phyloP scores from a whole-genome alignment of 257 asterid species.

The Phtheirospermum japonicum region DNA sequence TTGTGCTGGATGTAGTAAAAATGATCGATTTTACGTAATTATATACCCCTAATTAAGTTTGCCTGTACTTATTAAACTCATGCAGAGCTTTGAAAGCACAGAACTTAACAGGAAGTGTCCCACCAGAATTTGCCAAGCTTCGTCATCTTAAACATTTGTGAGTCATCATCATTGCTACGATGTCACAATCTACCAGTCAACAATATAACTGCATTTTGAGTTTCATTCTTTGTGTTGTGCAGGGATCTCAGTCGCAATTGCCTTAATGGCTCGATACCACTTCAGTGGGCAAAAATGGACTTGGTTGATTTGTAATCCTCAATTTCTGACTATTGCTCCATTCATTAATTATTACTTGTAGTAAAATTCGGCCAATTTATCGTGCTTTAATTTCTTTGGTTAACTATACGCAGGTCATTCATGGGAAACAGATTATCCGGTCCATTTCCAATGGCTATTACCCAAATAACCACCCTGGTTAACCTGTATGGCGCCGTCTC shows the following conservation, averaged over 20 bases:
- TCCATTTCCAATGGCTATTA: slow-evolving; percentile 70
- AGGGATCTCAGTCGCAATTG: slow-evolving; percentile 92
- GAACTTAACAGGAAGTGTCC: slow-evolving; percentile 66
- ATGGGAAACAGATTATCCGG: slow-evolving; percentile 95
- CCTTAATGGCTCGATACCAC: slow-evolving; percentile 70
- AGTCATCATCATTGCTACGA: slow-evolving; percentile 30
- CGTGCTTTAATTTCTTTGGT: neutral
- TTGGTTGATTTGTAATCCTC: slow-evolving; percentile 64
- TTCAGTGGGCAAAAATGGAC: slow-evolving; percentile 64
- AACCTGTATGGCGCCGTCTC: slow-evolving; percentile 56
- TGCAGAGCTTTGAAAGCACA: slow-evolving; percentile 86
- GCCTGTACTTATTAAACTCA: slow-evolving; percentile 2
- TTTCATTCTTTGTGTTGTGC: slow-evolving; percentile 24
- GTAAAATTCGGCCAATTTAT: neutral
- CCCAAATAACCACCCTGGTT: slow-evolving; percentile 59
- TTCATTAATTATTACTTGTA: neutral
- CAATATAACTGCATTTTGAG: slow-evolving; percentile 7
- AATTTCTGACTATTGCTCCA: slow-evolving; percentile 12
- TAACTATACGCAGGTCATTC: slow-evolving; percentile 55
- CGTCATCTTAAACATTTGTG: slow-evolving; percentile 70
- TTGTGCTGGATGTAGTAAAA: neutral
- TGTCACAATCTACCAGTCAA: neutral
- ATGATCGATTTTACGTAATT: neutral
- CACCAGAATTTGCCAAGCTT: slow-evolving; percentile 69
- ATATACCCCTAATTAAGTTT: slow-evolving; percentile 21